phyloP scores from a whole-genome alignment of 352 stramenopile species.

The Phytophthora pisi region DNA sequence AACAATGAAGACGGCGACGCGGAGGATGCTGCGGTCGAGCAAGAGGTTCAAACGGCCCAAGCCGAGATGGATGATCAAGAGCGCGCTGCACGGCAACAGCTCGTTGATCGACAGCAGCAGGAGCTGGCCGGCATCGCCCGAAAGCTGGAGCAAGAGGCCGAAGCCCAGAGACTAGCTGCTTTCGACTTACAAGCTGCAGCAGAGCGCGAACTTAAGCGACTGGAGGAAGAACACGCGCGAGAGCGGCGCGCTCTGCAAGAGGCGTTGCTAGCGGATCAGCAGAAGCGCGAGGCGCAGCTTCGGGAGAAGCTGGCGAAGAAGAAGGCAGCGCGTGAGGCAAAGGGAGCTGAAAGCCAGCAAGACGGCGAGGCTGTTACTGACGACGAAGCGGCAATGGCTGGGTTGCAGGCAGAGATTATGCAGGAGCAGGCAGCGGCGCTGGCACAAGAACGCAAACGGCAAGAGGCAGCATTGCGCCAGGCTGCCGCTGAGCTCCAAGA shows the following conservation, averaged over 20 bases:
- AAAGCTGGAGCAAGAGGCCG: constrained; percentile 42
- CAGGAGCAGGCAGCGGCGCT: constrained; percentile 33
- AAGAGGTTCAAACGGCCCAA: constrained; percentile 18
- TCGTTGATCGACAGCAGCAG: constrained; percentile 37
- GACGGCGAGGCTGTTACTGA: constrained; percentile 28
- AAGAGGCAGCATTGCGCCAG: constrained; percentile 46
- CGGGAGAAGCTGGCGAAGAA: constrained; percentile 56
- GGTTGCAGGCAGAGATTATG: constrained; percentile 38
- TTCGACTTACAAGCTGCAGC: constrained; percentile 29
- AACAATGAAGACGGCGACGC: not conserved
- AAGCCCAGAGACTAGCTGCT: constrained; percentile 21
- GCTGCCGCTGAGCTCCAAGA: constrained; percentile 39
- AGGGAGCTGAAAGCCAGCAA: constrained; percentile 34
- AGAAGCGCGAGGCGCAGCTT: constrained; percentile 48
- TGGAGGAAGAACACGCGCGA: constrained; percentile 55
- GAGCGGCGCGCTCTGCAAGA: constrained; percentile 40
- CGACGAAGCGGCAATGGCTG: constrained; percentile 28
- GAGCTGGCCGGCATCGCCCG: constrained; percentile 19
- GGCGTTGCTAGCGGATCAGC: constrained; percentile 39
- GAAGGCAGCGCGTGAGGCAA: constrained; percentile 24
- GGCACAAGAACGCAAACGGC: constrained; percentile 46
- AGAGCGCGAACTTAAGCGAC: constrained; percentile 45
- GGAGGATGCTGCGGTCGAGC: constrained; percentile 2
- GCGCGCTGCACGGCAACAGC: constrained; percentile 15
- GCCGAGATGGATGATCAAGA: constrained; percentile 32